phyloP scores from a whole-genome alignment of 129 eudicot genomes.

The Centaurea solstitialis region DNA sequence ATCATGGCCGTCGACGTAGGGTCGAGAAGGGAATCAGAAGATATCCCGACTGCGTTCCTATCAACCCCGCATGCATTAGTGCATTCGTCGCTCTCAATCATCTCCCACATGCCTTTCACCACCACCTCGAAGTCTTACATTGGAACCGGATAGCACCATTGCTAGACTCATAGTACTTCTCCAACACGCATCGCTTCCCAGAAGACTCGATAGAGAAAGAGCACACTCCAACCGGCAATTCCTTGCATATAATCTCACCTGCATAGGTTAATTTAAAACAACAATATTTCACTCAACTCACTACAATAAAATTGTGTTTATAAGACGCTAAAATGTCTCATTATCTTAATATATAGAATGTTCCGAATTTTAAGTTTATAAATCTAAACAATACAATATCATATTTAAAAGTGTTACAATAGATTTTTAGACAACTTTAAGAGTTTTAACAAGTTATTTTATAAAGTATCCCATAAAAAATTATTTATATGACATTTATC shows the following conservation, averaged over 20 bases:
- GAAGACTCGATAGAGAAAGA: slow-evolving; percentile 40
- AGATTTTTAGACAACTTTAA: too few relatives aligned
- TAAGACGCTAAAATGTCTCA: too few relatives aligned
- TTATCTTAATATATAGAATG: too few relatives aligned
- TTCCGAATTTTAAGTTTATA: too few relatives aligned
- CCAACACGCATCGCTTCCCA: slow-evolving; percentile 47
- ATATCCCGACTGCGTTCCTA: slow-evolving; percentile 33
- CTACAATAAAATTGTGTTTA: neutral
- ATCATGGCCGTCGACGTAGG: slow-evolving; percentile 24
- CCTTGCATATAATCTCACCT: slow-evolving; percentile 47
- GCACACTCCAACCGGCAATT: slow-evolving; percentile 38
- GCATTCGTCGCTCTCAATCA: slow-evolving; percentile 46
- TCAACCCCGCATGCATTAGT: slow-evolving; percentile 41
- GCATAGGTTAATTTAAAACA: neutral
- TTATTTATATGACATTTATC: too few relatives aligned
- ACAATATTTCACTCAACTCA: neutral
- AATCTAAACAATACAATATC: too few relatives aligned
- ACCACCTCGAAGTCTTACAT: slow-evolving; percentile 48
- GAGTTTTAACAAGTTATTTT: too few relatives aligned
- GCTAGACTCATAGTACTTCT: slow-evolving; percentile 9
- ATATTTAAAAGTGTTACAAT: too few relatives aligned
- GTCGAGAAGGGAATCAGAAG: slow-evolving; percentile 33
- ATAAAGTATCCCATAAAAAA: too few relatives aligned
- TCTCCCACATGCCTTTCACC: slow-evolving; percentile 26
- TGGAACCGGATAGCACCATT: slow-evolving; percentile 4